Percentiles rank a stretch among this genome's conserved stretches.
phyloP scores from a whole-genome alignment of 2,329 filamentous ascomycete species.

The Aureobasidium sp. region DNA sequence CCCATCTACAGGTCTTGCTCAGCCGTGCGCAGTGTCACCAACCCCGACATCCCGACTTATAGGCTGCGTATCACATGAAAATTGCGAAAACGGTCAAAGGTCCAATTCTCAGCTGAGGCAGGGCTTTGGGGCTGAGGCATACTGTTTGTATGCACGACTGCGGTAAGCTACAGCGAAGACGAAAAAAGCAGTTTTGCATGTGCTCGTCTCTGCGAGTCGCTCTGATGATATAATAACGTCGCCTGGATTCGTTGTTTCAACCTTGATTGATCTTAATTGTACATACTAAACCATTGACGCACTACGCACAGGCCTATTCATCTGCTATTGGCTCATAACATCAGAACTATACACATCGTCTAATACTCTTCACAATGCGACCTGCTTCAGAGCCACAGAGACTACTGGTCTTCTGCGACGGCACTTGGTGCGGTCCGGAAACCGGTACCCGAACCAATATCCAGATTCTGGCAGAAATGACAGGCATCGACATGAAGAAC shows the following conservation, averaged over 20 bases:
- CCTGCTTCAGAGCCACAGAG: background rate
- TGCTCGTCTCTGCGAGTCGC: background rate
- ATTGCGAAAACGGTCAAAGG: background rate
- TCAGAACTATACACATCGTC: background rate
- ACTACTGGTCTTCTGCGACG: slow-evolving; percentile 16
- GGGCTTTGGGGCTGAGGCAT: slow-evolving; percentile 1
- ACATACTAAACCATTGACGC: background rate
- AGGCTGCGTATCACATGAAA: slow-evolving; percentile 7
- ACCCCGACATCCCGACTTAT: background rate
- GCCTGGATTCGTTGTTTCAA: background rate
- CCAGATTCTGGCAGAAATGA: slow-evolving; percentile 27
- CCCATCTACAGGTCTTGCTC: background rate
- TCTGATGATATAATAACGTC: background rate
- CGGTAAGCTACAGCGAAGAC: slow-evolving; percentile 9
- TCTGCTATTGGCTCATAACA: background rate
- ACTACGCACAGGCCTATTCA: too few relatives aligned
- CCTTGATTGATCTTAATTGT: background rate
- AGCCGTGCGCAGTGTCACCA: slow-evolving; percentile 2
- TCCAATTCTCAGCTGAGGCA: slow-evolving; percentile 3
- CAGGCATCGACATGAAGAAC: slow-evolving; percentile 23
- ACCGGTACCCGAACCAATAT: slow-evolving; percentile 31
- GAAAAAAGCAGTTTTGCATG: background rate
- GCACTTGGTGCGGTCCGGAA: slow-evolving; percentile 27
- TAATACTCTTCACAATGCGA: background rate
- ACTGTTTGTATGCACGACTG: slow-evolving; percentile 8